These are phyloP conservation scores for Camelina laxa DNA, from an alignment of 345 rosid species.

Conservation along the genomic window DNA sequence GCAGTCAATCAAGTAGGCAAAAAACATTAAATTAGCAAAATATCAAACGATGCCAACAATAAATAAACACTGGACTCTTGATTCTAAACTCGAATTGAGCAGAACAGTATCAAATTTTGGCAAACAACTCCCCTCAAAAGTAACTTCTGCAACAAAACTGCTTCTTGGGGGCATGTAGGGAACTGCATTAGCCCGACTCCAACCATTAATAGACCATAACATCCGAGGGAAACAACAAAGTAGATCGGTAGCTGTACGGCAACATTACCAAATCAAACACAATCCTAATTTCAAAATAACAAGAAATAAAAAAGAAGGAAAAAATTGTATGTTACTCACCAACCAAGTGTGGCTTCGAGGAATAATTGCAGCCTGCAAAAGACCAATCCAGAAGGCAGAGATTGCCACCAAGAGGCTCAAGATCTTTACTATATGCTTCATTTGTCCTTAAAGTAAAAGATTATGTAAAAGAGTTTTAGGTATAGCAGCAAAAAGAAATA, in stretches of 20 bases:
- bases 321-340: constrained; percentile 44
- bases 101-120: not conserved
- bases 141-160: constrained; percentile 68
- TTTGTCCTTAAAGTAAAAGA: constrained; percentile 20
- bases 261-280: constrained; percentile 1
- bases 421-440: constrained; percentile 70
- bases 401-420: constrained; percentile 53
- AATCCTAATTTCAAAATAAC: not conserved
- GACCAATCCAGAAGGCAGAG: constrained; percentile 61
- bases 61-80: not conserved
- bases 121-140: not conserved
- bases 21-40: not conserved
- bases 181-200: constrained; percentile 72
- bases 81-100: not conserved
- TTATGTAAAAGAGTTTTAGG: not conserved
- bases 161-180: constrained; percentile 82
- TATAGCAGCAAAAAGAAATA: not conserved
- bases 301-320: not conserved
- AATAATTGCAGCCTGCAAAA: constrained; percentile 58
- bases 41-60: not conserved
- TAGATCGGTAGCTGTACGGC: constrained; percentile 63
- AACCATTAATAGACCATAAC: constrained; percentile 81
- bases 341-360: constrained; percentile 58
- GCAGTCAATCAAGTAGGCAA: constrained; percentile 12
- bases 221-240: constrained; percentile 69